These are phyloP conservation scores for Apiospora arundinis DNA, from an alignment of 2,329 filamentous ascomycete genomes.

Conservation along the genomic window DNA sequence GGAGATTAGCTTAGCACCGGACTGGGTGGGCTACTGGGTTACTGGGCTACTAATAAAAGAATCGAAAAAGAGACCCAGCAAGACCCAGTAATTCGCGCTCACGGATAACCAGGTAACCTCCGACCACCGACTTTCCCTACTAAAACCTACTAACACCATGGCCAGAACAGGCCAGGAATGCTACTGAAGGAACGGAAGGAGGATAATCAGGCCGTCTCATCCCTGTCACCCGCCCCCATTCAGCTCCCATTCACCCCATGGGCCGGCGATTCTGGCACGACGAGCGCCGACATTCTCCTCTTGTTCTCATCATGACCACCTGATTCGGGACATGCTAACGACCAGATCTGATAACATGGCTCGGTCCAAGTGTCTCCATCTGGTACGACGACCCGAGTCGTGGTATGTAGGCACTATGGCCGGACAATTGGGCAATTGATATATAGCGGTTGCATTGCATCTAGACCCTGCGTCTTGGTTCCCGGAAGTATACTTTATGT, in stretches of 20 bases:
- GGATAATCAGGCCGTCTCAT: not conserved
- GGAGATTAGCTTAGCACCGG: not conserved
- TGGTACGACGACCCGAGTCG: not conserved
- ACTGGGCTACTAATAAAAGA: not conserved
- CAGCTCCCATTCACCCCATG: not conserved
- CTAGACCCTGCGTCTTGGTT: not conserved
- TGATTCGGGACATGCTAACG: not conserved
- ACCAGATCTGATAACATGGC: not conserved
- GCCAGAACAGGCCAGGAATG: too few species aligned
- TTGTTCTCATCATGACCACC: not conserved
- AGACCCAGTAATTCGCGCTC: not conserved
- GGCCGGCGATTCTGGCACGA: constrained; percentile 4
- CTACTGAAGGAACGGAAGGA: not conserved
- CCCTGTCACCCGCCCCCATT: not conserved
- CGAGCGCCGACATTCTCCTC: not conserved
- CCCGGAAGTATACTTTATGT: constrained; percentile 1
- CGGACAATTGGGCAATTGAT: not conserved
- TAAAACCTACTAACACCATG: too few species aligned
- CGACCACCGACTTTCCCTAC: too few species aligned
- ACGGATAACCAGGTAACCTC: not conserved
- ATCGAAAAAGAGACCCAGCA: not conserved
- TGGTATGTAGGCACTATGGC: not conserved
- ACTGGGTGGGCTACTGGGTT: too few species aligned
- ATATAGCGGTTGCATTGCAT: not conserved
- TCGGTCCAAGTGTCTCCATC: not conserved